phyloP scores from a whole-genome alignment of 495 filamentous ascomycete species.

The Staphylotrichum tortipilum region DNA sequence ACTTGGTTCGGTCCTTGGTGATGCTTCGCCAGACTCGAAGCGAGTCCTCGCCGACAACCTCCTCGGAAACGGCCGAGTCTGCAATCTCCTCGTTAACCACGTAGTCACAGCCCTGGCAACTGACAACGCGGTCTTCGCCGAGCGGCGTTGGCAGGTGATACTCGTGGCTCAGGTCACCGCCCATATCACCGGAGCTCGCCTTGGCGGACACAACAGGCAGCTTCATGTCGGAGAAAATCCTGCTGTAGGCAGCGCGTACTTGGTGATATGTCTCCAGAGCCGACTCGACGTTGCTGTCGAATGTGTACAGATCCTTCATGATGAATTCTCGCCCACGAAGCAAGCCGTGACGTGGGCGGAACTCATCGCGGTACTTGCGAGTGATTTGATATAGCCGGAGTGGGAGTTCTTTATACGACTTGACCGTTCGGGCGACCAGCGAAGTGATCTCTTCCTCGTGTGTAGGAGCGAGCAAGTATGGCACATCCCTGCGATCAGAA shows the following conservation, averaged over 20 bases:
- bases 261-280: slow-evolving; percentile 70
- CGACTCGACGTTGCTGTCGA: slow-evolving; percentile 57
- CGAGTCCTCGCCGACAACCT: not conserved
- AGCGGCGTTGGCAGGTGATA: slow-evolving; percentile 75
- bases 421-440: slow-evolving; percentile 62
- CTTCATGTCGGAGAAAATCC: slow-evolving; percentile 73
- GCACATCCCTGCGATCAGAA: slow-evolving; percentile 64
- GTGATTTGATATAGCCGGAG: slow-evolving; percentile 86
- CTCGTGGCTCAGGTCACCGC: slow-evolving; percentile 86
- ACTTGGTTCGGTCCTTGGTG: slow-evolving; percentile 54
- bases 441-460: slow-evolving; percentile 95
- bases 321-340: slow-evolving; percentile 87
- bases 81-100: slow-evolving; percentile 77
- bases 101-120: slow-evolving; percentile 64
- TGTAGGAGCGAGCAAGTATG: slow-evolving; percentile 78
- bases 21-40: slow-evolving; percentile 55
- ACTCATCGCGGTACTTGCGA: slow-evolving; percentile 90
- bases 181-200: slow-evolving; percentile 93
- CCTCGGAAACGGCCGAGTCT: slow-evolving; percentile 5
- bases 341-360: slow-evolving; percentile 76
- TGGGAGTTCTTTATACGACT: slow-evolving; percentile 81
- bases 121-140: slow-evolving; percentile 80
- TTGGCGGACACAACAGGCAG: slow-evolving; percentile 77
- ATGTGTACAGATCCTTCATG: slow-evolving; percentile 99
- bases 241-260: slow-evolving; percentile 61